Conservation (phyloP, 2,329 filamentous ascomycete genomes). For the Claviceps sp. region DNA sequence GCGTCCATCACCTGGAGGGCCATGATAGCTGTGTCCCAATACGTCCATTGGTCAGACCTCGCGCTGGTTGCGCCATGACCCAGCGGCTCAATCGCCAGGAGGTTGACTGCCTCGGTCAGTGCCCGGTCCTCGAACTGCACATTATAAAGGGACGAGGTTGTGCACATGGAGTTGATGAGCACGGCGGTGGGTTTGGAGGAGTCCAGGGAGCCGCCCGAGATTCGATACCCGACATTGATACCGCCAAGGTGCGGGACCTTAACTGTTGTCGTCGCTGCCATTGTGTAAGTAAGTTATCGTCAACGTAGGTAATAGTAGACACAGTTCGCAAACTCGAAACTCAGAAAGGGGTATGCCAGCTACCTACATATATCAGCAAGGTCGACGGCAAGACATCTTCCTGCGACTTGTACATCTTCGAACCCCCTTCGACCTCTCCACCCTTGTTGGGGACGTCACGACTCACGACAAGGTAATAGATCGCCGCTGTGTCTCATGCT, state of each 20-base stretch:
- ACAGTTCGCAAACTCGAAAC: too few species aligned
- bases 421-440: too few species aligned
- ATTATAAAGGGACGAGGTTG: conserved; percentile 31
- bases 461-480: too few species aligned
- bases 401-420: too few species aligned
- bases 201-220: conserved; percentile 30
- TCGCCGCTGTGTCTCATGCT: too few species aligned
- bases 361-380: too few species aligned
- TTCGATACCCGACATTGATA: conserved; percentile 31
- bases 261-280: conserved; percentile 29
- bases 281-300: conserved; percentile 6
- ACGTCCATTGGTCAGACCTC: conserved; percentile 35
- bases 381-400: too few species aligned
- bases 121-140: conserved; percentile 27
- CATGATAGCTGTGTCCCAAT: conserved; percentile 42
- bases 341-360: too few species aligned
- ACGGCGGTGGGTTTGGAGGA: conserved; percentile 35
- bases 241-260: conserved; percentile 34
- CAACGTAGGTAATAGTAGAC: too few species aligned
- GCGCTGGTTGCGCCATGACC: conserved; percentile 35
- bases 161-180: conserved; percentile 39
- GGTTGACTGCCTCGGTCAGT: conserved; percentile 29
- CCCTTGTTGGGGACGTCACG: too few species aligned
- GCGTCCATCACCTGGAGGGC: conserved; percentile 41
- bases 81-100: conserved; percentile 38